Conservation (phyloP, 2,329 filamentous ascomycete genomes). For the Thielaviopsis punctulata region DNA sequence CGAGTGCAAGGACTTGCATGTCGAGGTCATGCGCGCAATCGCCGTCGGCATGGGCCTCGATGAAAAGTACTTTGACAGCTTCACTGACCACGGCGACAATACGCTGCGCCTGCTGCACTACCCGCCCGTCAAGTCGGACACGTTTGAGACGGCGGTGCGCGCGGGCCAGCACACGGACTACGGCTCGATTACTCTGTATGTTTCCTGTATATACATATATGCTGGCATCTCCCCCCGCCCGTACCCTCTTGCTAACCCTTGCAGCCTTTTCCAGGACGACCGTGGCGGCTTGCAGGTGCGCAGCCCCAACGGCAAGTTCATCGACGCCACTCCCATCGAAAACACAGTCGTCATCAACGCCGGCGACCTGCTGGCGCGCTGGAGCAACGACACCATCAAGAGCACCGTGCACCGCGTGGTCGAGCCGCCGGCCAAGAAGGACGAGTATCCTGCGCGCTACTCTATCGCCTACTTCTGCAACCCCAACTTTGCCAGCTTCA, state of each 20-base stretch:
- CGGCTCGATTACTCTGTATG: constrained; percentile 36
- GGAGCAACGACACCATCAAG: constrained; percentile 84
- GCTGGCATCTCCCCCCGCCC: background rate
- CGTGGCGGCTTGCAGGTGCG: constrained; percentile 40
- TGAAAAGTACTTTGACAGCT: constrained; percentile 58
- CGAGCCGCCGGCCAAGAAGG: constrained; percentile 50
- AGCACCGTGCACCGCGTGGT: constrained; percentile 83
- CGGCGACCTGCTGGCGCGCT: constrained; percentile 68
- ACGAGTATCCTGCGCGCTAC: constrained; percentile 58
- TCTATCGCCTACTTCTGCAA: constrained; percentile 90
- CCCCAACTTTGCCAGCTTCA: constrained; percentile 57
- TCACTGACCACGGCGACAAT: constrained; percentile 52
- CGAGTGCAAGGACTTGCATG: constrained; percentile 57
- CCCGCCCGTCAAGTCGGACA: constrained; percentile 44
- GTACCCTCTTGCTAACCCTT: background rate
- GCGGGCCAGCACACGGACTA: constrained; percentile 63
- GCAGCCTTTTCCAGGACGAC: constrained; percentile 38
- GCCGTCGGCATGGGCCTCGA: constrained; percentile 64
- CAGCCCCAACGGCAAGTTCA: constrained; percentile 58
- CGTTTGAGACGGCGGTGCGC: constrained; percentile 56
- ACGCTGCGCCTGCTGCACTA: constrained; percentile 63
- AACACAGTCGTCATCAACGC: constrained; percentile 79
- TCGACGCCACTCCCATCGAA: constrained; percentile 68
- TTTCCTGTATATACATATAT: background rate
- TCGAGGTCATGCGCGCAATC: constrained; percentile 67